Percentiles rank a stretch among this genome's conserved stretches.
phyloP scores from a whole-genome alignment of 768 basidiomycete genomes.

The Polyporus arcularius region DNA sequence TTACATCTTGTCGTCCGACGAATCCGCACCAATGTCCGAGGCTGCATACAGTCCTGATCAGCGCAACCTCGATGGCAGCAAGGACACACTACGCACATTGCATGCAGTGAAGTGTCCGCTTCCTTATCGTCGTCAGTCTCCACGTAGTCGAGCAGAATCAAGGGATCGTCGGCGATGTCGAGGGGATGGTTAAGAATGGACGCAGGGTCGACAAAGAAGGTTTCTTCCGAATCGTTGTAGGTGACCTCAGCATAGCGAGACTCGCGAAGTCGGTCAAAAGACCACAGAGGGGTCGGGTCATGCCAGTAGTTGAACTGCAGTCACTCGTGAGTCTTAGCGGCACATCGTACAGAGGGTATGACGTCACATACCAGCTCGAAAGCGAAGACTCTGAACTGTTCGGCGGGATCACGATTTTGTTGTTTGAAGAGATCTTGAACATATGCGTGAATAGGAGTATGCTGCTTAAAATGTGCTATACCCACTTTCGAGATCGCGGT shows the following conservation, averaged over 20 bases:
- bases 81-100: neutral
- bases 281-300: slow-evolving; percentile 8
- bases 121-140: neutral
- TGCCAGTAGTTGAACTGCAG: slow-evolving; percentile 17
- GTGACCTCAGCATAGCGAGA: slow-evolving; percentile 17
- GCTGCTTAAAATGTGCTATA: neutral
- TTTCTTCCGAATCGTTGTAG: slow-evolving; percentile 26
- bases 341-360: neutral
- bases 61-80: too few species aligned
- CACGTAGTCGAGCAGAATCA: neutral
- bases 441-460: neutral
- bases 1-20: slow-evolving; percentile 1
- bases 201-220: slow-evolving; percentile 14
- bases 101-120: neutral
- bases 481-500: slow-evolving; percentile 28
- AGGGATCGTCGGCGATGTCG: slow-evolving; percentile 1
- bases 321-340: too few species aligned
- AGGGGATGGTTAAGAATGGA: slow-evolving; percentile 27
- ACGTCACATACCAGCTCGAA: slow-evolving; percentile 27
- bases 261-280: slow-evolving; percentile 12
- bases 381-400: slow-evolving; percentile 31
- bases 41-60: neutral
- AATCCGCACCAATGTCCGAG: slow-evolving; percentile 32
- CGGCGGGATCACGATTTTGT: slow-evolving; percentile 26
- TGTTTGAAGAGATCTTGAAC: slow-evolving; percentile 30